Conservation (phyloP, 306 rosid genomes). For the Glycine tomentella region DNA sequence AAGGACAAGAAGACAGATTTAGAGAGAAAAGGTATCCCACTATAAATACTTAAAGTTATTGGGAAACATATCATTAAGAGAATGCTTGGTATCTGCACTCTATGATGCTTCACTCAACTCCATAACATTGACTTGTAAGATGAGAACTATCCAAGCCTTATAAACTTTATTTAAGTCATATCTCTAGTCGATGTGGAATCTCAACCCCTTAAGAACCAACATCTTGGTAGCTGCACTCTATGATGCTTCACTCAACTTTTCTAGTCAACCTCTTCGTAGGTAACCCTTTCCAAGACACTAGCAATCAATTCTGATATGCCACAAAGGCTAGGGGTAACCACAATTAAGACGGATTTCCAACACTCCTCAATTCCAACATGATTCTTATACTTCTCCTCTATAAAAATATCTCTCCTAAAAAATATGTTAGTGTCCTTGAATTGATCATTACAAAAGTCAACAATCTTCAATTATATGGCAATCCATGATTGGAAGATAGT, state of each 20-base stretch:
- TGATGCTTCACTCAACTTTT: not conserved
- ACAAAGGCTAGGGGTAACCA: not conserved
- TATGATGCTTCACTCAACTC: not conserved
- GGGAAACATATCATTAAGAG: slow-evolving; percentile 15
- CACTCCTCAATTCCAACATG: not conserved
- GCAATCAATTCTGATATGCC: not conserved
- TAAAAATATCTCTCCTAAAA: not conserved
- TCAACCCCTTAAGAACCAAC: not conserved
- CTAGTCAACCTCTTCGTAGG: not conserved
- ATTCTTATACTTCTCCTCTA: not conserved
- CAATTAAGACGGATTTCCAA: not conserved
- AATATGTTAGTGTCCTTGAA: not conserved
- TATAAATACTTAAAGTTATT: slow-evolving; percentile 19
- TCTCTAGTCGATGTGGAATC: not conserved
- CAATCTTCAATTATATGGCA: not conserved
- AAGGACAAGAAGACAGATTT: slow-evolving; percentile 17
- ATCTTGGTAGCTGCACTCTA: not conserved
- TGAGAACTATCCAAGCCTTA: not conserved
- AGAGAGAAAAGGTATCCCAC: not conserved
- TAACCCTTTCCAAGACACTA: not conserved
- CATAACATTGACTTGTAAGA: not conserved
- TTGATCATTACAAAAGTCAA: not conserved
- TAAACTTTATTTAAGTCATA: not conserved
- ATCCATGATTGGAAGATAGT: not conserved
- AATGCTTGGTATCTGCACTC: not conserved